Evolutionary conservation across 441 rosid species (phyloP), one percentile per base, ranked within the genome.

Genomic region (Adansonia rubrostipa): DNA sequence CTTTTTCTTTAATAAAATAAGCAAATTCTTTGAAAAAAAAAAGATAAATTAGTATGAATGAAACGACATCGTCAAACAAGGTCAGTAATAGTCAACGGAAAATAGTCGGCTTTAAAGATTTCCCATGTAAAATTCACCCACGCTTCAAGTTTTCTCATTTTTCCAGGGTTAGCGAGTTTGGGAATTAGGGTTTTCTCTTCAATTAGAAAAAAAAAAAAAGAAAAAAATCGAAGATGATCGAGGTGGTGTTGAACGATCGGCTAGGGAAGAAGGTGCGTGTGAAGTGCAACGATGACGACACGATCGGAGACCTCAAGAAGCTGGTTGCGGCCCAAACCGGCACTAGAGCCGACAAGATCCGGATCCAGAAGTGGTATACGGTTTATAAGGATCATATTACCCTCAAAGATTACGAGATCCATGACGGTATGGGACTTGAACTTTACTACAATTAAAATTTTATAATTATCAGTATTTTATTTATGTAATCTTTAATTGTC

Each of bases 271-370:
- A 91, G 87, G 89, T 91, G 73, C 74, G 95, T 70, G 91, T 89
- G 83, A 91, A 91, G 87, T 91, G 95, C 86, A 89, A 89, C 84
- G 95, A 89, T 0, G 92, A 91, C 24, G 92, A 91, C 81, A 89
- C 92, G 14, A 91, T 91, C 80, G 92, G 93, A 4, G 93, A 91
- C 84, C 84, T 91, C 61, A 89, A 91, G 89, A 91, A 91, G 85
- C 92, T 88, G 70, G 95, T 91, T 47, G 95, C 93, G 13, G 93
- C 95, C 5, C 92, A 91, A 83, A 91, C 92, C 5, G 93, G 95
- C 1, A 91, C 93, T 33, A 74, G 90, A 5, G 77, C 91, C 9
- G 91, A 89, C 68, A 91, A 91, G 88, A 89, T 91, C 51, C 54
- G 93, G 56, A 91, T 91, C 74, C 95, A 89, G 82, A 91, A 91